A percentile compares a stretch with the other conserved stretches of the same genome.
phyloP scores from a whole-genome alignment of 1,284 basidiomycete species.

The Leccinum huronense region DNA sequence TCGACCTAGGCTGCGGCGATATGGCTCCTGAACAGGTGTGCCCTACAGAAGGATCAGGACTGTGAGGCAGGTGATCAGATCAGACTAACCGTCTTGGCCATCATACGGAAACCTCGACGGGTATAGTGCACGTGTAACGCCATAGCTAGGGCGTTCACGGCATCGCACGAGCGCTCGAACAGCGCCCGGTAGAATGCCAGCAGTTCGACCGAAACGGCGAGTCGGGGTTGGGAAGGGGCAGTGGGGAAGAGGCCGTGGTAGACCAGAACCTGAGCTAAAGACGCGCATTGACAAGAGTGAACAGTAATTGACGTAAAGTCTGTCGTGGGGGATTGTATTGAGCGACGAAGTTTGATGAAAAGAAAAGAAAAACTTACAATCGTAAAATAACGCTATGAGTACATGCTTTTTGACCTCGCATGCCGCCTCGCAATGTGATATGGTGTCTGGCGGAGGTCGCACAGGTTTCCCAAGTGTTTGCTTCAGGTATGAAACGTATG shows the following conservation, averaged over 20 bases:
- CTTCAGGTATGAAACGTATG: too few species aligned
- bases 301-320: background rate
- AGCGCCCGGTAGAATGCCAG: slow-evolving; percentile 10
- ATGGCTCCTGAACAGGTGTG: background rate
- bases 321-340: background rate
- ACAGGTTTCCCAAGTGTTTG: too few species aligned
- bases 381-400: too few species aligned
- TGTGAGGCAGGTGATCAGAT: background rate
- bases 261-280: slow-evolving; percentile 1
- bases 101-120: background rate
- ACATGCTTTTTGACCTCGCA: too few species aligned
- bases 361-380: too few species aligned
- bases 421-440: too few species aligned
- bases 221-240: slow-evolving; percentile 4
- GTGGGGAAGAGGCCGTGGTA: slow-evolving; percentile 10
- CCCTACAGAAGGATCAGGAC: background rate
- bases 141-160: slow-evolving; percentile 1
- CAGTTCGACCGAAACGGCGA: slow-evolving; percentile 9
- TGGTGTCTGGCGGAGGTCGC: too few species aligned
- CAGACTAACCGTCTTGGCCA: background rate
- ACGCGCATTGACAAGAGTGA: slow-evolving; percentile 3
- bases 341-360: too few species aligned
- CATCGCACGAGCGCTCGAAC: slow-evolving; percentile 10
- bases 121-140: slow-evolving; percentile 6
- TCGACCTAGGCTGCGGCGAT: background rate